Base-by-base conservation (phyloP, 2,329 filamentous ascomycete genomes). In the Aspergillus calidoustus region DNA sequence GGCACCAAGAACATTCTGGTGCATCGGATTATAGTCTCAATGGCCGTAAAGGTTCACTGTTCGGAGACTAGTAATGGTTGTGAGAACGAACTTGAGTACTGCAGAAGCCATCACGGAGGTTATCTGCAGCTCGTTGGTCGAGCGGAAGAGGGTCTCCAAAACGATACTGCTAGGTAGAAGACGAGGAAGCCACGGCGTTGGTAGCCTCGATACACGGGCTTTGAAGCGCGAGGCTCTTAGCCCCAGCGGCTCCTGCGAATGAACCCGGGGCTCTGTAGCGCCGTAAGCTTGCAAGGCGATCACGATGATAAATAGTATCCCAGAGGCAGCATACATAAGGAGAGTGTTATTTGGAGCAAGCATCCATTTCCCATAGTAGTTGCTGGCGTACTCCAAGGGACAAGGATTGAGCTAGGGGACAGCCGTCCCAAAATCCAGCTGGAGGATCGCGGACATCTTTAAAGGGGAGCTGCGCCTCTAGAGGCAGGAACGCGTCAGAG, bases 201-300 rank as follows among this genome's bases (percentile, higher is more conserved):
- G 28, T 34, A 3, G 61, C 38, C 11, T 61, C 43, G 8, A 25
- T 28, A 13, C 31, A 54, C 15, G 61, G 23, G 4, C 28, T 38
- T 17, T 31, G 28, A 3, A 61, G 58, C 1, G 43, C 50, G 4
- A 54, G 22, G 0, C 30, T 19, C 55, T 58, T 7, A 58, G 56
- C 34, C 61, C 44, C 17, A 64, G 38, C 19, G 58, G 59, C 31
- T 59, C 54, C 23, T 34, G 50, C 1, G 62, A 58, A 4, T 56
- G 54, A 9, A 59, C 7, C 28, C 13, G 11, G 9, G 22, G 47
- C 28, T 41, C 19, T 3, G 19, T 7, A 8, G 54, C 50, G 2
- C 59, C 62, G 15, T 61, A 44, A 61, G 7, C 55, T 30, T 30
- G 38, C 50, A 15, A 64, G 22, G 7, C 59, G 25, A n/a, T 61